These are phyloP conservation scores for Auricularia heimuer DNA, from an alignment of 768 basidiomycete genomes.

Conservation along the genomic window DNA sequence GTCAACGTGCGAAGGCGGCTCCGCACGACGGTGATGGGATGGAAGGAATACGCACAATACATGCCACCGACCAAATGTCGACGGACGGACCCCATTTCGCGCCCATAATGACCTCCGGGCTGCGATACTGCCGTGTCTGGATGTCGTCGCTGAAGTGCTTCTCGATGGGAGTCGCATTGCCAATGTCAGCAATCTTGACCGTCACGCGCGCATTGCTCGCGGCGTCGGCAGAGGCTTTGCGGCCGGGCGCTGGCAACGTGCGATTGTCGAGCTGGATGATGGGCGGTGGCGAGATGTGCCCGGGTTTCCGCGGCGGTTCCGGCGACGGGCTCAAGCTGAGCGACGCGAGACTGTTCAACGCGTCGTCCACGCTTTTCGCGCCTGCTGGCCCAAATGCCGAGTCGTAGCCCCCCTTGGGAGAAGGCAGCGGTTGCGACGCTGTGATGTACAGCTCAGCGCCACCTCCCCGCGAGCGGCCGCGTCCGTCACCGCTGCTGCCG, in stretches of 20 bases:
- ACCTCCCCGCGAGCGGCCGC: background rate
- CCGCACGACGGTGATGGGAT: too few species aligned
- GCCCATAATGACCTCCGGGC: slow-evolving; percentile 89
- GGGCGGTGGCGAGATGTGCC: background rate
- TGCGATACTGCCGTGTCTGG: slow-evolving; percentile 91
- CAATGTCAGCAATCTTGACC: slow-evolving; percentile 90
- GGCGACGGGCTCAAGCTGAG: background rate
- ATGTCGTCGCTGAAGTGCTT: slow-evolving; percentile 92
- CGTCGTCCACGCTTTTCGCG: background rate
- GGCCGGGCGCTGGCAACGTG: background rate
- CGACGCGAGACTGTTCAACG: background rate
- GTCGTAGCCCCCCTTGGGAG: background rate
- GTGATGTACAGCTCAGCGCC: slow-evolving; percentile 1
- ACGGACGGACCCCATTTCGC: slow-evolving; percentile 78
- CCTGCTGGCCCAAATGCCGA: background rate
- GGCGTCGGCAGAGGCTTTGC: background rate
- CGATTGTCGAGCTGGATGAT: background rate
- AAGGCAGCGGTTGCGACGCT: slow-evolving; percentile 5
- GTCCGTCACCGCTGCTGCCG: background rate
- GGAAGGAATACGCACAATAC: slow-evolving; percentile 39
- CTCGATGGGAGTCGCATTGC: slow-evolving; percentile 86
- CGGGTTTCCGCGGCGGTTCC: background rate
- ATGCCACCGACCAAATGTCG: slow-evolving; percentile 89
- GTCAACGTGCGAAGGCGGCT: too few species aligned
- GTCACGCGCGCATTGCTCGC: slow-evolving; percentile 39